Conservation (phyloP, 768 basidiomycete species). For the Lactarius indigo region DNA sequence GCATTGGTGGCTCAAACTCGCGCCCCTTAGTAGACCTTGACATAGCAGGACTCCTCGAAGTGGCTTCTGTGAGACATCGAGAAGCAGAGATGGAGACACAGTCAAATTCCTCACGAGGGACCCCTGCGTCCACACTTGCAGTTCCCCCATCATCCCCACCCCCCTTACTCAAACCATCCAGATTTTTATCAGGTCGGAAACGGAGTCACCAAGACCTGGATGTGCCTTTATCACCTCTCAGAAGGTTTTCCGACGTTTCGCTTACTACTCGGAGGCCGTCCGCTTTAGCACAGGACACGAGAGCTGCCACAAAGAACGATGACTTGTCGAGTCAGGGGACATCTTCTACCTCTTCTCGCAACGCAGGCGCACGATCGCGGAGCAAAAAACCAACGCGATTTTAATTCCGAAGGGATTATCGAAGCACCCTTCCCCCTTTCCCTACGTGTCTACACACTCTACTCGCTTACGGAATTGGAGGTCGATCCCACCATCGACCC, state of each 20-base stretch:
- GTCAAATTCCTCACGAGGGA: background rate
- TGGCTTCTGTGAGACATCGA: constrained; percentile 6
- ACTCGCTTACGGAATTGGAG: background rate
- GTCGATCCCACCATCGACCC: background rate
- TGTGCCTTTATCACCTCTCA: constrained; percentile 15
- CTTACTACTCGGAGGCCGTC: background rate
- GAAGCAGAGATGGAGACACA: constrained; percentile 2
- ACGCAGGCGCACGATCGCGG: background rate
- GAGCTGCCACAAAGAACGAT: background rate
- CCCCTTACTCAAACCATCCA: background rate
- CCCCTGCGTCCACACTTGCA: background rate
- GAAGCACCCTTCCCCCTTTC: background rate
- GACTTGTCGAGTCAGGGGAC: background rate
- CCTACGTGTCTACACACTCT: background rate
- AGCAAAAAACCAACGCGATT: background rate
- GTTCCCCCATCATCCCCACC: background rate
- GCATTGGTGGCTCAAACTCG: background rate
- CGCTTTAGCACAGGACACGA: background rate
- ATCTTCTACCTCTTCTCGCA: background rate
- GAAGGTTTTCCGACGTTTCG: constrained; percentile 11
- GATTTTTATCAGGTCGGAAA: background rate
- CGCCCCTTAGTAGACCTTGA: constrained; percentile 19
- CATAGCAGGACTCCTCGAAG: constrained; percentile 24
- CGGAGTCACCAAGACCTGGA: constrained; percentile 10
- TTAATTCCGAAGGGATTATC: background rate